Evolutionary conservation across 768 basidiomycete genomes (phyloP).

Genomic region (Fomitopsis serialis): DNA sequence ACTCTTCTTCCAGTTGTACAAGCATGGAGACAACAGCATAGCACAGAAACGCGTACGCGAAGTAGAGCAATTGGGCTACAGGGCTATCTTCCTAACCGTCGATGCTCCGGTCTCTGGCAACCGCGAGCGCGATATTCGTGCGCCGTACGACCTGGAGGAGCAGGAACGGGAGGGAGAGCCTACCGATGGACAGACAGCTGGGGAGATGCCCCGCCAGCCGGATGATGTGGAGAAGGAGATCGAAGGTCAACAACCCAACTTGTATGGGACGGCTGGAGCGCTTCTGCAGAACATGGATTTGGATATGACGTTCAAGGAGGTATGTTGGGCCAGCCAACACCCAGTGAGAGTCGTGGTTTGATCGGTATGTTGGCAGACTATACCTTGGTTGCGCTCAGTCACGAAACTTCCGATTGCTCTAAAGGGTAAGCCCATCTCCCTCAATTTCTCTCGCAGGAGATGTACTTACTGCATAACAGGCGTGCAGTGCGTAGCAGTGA

Average conservation of each 20-base stretch:
- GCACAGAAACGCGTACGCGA: conserved; percentile 70
- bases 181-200: conserved; percentile 11
- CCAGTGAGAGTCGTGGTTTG: no score
- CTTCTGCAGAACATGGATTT: conserved; percentile 61
- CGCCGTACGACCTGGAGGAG: conserved; percentile 52
- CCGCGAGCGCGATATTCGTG: conserved; percentile 68
- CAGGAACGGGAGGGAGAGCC: conserved; percentile 17
- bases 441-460: background rate
- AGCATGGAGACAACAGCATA: conserved; percentile 59
- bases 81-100: conserved; percentile 87
- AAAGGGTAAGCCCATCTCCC: conserved; percentile 46
- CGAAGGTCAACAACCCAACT: conserved; percentile 29
- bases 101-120: conserved; percentile 84
- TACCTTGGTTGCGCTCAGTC: conserved; percentile 69
- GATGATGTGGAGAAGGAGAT: conserved; percentile 28
- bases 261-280: conserved; percentile 63
- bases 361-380: conserved; percentile 50
- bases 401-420: conserved; percentile 69
- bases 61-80: conserved; percentile 71
- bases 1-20: conserved; percentile 84
- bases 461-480: background rate
- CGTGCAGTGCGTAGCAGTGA: conserved; percentile 61
- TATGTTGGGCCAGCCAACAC: no score
- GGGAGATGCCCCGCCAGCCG: conserved; percentile 17
- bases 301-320: conserved; percentile 77